phyloP scores from a whole-genome alignment of 805 yeast genomes.

The Saturnispora kantuleensis region DNA sequence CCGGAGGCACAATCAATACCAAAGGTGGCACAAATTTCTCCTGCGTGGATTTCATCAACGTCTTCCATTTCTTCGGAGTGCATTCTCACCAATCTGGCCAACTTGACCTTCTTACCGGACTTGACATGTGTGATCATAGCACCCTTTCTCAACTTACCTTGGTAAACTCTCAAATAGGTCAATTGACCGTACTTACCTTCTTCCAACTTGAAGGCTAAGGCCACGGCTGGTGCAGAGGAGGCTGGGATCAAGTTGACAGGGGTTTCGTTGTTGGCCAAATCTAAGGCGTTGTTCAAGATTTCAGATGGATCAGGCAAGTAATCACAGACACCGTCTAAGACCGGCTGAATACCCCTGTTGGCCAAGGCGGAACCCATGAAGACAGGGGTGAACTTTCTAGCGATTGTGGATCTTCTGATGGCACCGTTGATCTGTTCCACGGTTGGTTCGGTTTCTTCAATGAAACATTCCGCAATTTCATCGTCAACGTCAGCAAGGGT shows the following conservation, averaged over 20 bases:
- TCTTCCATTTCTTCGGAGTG: conserved; percentile 99
- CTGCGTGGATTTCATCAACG: conserved; percentile 89
- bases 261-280: conserved; percentile 51
- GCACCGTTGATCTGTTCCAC: conserved; percentile 77
- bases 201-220: conserved; percentile 96
- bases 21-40: conserved; percentile 98
- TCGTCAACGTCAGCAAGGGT: conserved; percentile 97
- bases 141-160: conserved; percentile 90
- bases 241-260: conserved; percentile 71
- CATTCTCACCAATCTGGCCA: conserved; percentile 93
- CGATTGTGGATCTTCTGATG: conserved; percentile 91
- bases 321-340: conserved; percentile 91
- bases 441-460: conserved; percentile 86
- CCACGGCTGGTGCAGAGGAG: conserved; percentile 72
- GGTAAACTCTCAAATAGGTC: conserved; percentile 94
- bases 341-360: conserved; percentile 91
- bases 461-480: conserved; percentile 84
- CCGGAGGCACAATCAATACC: conserved; percentile 99
- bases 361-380: conserved; percentile 98
- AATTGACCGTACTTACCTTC: conserved; percentile 98
- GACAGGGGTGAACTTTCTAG: conserved; percentile 97
- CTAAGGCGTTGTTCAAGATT: conserved; percentile 83
- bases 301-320: conserved; percentile 94
- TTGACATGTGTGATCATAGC: conserved; percentile 79
- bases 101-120: conserved; percentile 87